Evolutionary conservation across 352 stramenopile species (phyloP).

Genomic region (Pythium phragmitis): DNA sequence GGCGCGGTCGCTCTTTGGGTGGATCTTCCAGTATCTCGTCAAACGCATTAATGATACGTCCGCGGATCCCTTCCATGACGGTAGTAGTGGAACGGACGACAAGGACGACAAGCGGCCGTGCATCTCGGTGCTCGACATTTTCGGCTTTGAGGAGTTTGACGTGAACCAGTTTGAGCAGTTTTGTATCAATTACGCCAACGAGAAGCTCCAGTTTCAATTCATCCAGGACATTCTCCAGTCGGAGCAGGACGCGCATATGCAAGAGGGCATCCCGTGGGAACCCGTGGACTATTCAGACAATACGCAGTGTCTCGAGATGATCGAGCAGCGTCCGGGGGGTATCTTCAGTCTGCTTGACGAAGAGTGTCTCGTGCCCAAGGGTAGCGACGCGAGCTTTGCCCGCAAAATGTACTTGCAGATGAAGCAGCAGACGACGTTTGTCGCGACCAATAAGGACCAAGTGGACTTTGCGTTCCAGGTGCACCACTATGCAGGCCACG

Average conservation of each 20-base stretch:
- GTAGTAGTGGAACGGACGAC: not conserved
- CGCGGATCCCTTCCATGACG: slow-evolving; percentile 13
- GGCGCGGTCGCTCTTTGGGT: slow-evolving; percentile 75
- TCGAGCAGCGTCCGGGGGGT: slow-evolving; percentile 73
- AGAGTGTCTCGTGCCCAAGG: slow-evolving; percentile 80
- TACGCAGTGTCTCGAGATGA: slow-evolving; percentile 72
- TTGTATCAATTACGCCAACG: slow-evolving; percentile 93
- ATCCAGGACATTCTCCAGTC: slow-evolving; percentile 78
- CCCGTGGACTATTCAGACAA: slow-evolving; percentile 78
- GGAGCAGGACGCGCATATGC: slow-evolving; percentile 72
- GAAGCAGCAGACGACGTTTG: slow-evolving; percentile 56
- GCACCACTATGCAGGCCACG: slow-evolving; percentile 76
- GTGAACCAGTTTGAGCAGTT: slow-evolving; percentile 91
- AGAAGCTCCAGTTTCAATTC: slow-evolving; percentile 88
- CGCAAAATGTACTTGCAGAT: slow-evolving; percentile 76
- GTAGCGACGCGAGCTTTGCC: slow-evolving; percentile 69
- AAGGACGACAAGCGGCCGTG: slow-evolving; percentile 34
- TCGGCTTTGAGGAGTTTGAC: slow-evolving; percentile 89
- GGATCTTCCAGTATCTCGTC: slow-evolving; percentile 85
- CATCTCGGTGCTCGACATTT: slow-evolving; percentile 90
- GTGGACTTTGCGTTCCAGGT: slow-evolving; percentile 74
- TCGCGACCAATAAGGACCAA: slow-evolving; percentile 64
- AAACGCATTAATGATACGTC: slow-evolving; percentile 63
- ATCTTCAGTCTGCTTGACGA: slow-evolving; percentile 86
- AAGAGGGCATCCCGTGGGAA: slow-evolving; percentile 72